Evolutionary conservation across 805 yeast species (phyloP).

Genomic region (Clavispora carvajalis): DNA sequence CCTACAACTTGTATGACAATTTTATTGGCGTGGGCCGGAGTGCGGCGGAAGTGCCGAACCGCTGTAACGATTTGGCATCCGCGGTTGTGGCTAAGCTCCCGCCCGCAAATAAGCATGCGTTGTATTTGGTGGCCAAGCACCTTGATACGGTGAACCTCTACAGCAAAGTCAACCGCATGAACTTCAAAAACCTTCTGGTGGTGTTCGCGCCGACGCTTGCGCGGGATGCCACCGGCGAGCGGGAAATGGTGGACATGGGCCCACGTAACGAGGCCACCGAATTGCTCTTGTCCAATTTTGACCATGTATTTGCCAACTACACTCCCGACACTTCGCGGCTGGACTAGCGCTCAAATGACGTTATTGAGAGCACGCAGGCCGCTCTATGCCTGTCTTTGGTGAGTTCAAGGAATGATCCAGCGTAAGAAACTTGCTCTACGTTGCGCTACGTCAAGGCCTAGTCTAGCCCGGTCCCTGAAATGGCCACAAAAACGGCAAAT

Average conservation of each 20-base stretch:
- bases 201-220: constrained; percentile 94
- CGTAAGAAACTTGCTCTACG: too few relatives aligned
- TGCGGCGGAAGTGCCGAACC: constrained; percentile 13
- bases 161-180: constrained; percentile 70
- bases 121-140: constrained; percentile 59
- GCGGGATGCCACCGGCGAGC: constrained; percentile 70
- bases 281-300: constrained; percentile 51
- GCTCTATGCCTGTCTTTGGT: too few relatives aligned
- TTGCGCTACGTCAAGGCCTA: too few relatives aligned
- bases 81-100: constrained; percentile 55
- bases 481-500: too few relatives aligned
- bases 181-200: constrained; percentile 71
- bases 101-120: constrained; percentile 54
- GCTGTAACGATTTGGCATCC: constrained; percentile 37
- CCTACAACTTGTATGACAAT: constrained; percentile 61
- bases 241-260: constrained; percentile 82
- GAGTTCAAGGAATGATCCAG: too few relatives aligned
- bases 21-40: constrained; percentile 46
- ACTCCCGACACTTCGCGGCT: background rate
- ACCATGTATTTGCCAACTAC: constrained; percentile 27
- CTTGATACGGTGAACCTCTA: constrained; percentile 52
- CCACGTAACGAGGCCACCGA: constrained; percentile 75
- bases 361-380: too few relatives aligned
- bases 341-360: too few relatives aligned
- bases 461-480: too few relatives aligned